A percentile compares a stretch with the other conserved stretches of the same genome.
These are phyloP conservation scores for Coniella lustricola DNA, from an alignment of 2,329 filamentous ascomycete genomes.

Conservation along the genomic window DNA sequence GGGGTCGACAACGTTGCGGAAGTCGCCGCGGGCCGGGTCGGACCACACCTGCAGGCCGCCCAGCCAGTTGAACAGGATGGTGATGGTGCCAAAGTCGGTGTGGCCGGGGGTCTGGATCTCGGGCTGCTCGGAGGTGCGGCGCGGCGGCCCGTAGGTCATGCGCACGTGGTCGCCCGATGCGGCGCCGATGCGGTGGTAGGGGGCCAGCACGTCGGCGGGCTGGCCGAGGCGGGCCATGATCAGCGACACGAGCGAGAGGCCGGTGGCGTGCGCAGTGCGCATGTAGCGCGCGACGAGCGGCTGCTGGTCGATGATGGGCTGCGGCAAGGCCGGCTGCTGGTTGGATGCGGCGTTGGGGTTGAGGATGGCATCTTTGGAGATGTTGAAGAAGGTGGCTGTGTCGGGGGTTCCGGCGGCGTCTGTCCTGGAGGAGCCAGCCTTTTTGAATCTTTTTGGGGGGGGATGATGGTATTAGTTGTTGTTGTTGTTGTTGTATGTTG, in stretches of 20 bases:
- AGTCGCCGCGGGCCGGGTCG: slow-evolving; percentile 10
- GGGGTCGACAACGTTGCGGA: slow-evolving; percentile 13
- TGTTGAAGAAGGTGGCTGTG: slow-evolving; percentile 15
- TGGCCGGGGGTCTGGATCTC: slow-evolving; percentile 22
- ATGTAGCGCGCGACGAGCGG: slow-evolving; percentile 11
- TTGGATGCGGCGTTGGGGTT: slow-evolving; percentile 2
- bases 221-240: slow-evolving; percentile 10
- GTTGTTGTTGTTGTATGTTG: too few relatives aligned
- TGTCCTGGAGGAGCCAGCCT: slow-evolving; percentile 11
- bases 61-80: slow-evolving; percentile 31
- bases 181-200: slow-evolving; percentile 11
- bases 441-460: slow-evolving; percentile 7
- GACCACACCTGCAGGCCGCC: slow-evolving; percentile 30
- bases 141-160: slow-evolving; percentile 13
- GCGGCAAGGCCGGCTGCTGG: slow-evolving; percentile 5
- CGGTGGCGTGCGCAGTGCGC: slow-evolving; percentile 10
- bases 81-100: slow-evolving; percentile 33
- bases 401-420: slow-evolving; percentile 14
- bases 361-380: slow-evolving; percentile 17
- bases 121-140: slow-evolving; percentile 7
- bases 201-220: slow-evolving; percentile 4
- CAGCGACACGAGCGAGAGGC: slow-evolving; percentile 10
- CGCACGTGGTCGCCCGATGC: slow-evolving; percentile 18
- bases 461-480: too few relatives aligned
- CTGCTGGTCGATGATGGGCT: slow-evolving; percentile 10